phyloP scores from a whole-genome alignment of 169 alveolate genomes.

The Cryptosporidium bovis region DNA sequence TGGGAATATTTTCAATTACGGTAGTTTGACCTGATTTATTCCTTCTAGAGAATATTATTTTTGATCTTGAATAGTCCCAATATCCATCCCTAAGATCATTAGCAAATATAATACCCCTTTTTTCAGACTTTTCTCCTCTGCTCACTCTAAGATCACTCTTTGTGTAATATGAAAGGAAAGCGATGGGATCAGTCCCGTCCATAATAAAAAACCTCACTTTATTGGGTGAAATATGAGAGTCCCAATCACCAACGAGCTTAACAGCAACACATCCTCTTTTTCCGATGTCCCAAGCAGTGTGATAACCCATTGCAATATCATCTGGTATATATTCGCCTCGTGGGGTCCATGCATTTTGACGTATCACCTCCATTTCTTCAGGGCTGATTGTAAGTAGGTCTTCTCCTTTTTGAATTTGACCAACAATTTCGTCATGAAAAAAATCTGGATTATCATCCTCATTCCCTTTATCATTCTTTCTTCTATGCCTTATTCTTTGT shows the following conservation, averaged over 20 bases:
- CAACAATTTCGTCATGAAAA: constrained; percentile 67
- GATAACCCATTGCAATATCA: constrained; percentile 77
- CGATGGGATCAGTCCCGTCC: constrained; percentile 81
- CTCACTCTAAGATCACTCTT: constrained; percentile 69
- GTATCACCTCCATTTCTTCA: constrained; percentile 73
- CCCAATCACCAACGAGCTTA: constrained; percentile 78
- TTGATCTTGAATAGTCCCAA: constrained; percentile 69
- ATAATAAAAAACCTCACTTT: constrained; percentile 79
- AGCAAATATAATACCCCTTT: constrained; percentile 66
- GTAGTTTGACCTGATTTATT: constrained; percentile 69
- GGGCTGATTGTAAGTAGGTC: constrained; percentile 18
- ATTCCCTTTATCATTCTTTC: constrained; percentile 46
- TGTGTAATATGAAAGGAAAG: constrained; percentile 57
- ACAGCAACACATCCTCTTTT: constrained; percentile 81
- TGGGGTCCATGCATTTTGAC: constrained; percentile 78
- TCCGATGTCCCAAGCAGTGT: constrained; percentile 82
- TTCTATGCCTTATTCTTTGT: constrained; percentile 58
- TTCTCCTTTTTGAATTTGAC: constrained; percentile 52
- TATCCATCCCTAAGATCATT: constrained; percentile 62
- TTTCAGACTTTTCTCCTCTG: constrained; percentile 70
- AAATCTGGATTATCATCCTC: constrained; percentile 57
- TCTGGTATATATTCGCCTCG: constrained; percentile 78
- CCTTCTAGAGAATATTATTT: constrained; percentile 54
- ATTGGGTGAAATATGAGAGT: constrained; percentile 74
- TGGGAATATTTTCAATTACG: constrained; percentile 60